Evolutionary conservation across 176 grass and related monocot species (phyloP).

Genomic region (Ampelocalamus luodianensis): DNA sequence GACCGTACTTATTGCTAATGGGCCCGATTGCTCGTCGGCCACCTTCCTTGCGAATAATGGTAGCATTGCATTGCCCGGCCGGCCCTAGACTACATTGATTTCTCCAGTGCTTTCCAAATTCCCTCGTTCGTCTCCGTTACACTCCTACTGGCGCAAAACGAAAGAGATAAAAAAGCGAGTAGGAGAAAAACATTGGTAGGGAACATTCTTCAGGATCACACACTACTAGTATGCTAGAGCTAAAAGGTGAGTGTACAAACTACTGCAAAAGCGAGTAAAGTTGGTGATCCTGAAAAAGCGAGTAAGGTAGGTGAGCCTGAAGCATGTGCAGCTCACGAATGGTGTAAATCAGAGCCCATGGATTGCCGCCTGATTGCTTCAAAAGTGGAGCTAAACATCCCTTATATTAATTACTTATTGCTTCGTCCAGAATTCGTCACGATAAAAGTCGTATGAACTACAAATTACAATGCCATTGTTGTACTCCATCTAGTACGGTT

Average conservation of each 20-base stretch:
- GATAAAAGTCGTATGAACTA: background rate
- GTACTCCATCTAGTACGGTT: background rate
- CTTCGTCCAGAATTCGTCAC: background rate
- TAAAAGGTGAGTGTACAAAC: background rate
- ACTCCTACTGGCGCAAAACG: background rate
- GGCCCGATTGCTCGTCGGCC: background rate
- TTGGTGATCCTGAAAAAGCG: background rate
- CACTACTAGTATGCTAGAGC: background rate
- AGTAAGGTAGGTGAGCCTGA: background rate
- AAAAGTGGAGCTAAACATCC: background rate
- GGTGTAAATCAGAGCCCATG: background rate
- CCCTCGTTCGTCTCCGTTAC: slow-evolving; percentile 17
- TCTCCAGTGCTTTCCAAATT: background rate
- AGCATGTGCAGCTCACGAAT: background rate
- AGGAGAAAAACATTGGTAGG: background rate
- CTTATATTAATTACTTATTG: too few relatives aligned
- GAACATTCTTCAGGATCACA: background rate
- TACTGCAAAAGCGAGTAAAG: background rate
- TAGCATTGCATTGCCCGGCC: background rate
- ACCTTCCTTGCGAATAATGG: background rate
- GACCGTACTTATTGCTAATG: background rate
- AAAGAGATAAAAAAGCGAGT: too few relatives aligned
- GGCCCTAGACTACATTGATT: slow-evolving; percentile 13
- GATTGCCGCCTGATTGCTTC: slow-evolving; percentile 45
- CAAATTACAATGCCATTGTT: background rate